Base-by-base conservation (phyloP, 352 stramenopile species). In the Phytophthora syringae region DNA sequence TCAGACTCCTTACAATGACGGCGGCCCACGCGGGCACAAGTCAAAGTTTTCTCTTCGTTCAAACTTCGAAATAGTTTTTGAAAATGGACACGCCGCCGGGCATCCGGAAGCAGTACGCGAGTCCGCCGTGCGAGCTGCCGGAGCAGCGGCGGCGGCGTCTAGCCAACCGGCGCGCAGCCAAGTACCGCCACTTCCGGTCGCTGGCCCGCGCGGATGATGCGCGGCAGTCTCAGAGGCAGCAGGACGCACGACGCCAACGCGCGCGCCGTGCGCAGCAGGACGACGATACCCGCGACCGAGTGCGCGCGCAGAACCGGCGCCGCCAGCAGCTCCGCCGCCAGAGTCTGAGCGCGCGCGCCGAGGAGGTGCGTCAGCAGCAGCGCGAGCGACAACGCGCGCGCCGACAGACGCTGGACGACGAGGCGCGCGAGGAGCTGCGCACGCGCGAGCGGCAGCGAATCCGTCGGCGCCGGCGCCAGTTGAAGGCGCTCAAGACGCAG, bases 231-330 rank as follows among this genome's bases (percentile, higher is more conserved):
- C 82, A 83, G 52, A 72, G 80, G 4, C 68, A 85, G 53, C 70
- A 81, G 51, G 83, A 77, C 59, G 73, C 65, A 18, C 64, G 44
- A 11, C 64, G 77, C 7, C 82, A 91, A 53, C 80, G 79, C 22
- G 64, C 73, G 6, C 80, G 80, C 12, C 80, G 82, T 3, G 57
- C 66, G 27, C 67, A 72, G 24, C 64, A 90, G 51, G 76, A 92
- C 43, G 76, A 76, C 27, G 51, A 40, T 15, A 59, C 72, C 7
- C 72, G 67, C 13, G 56, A 60, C 1, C 67, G 61, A 28, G 52
- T 89, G 20, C 80, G 84, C 16, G 73, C 87, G 40, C 79, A 89
- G 62, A 93, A 93, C 62, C 80, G 80, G 11, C 56, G 69, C 10
- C 77, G 84, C 0, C 84, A 93, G 66, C 70, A 86, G 53, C 52